Percentiles rank a stretch among this genome's conserved stretches.
Evolutionary conservation across 148 eudicot genomes (phyloP).

Genomic region (Nyssa sinensis): DNA sequence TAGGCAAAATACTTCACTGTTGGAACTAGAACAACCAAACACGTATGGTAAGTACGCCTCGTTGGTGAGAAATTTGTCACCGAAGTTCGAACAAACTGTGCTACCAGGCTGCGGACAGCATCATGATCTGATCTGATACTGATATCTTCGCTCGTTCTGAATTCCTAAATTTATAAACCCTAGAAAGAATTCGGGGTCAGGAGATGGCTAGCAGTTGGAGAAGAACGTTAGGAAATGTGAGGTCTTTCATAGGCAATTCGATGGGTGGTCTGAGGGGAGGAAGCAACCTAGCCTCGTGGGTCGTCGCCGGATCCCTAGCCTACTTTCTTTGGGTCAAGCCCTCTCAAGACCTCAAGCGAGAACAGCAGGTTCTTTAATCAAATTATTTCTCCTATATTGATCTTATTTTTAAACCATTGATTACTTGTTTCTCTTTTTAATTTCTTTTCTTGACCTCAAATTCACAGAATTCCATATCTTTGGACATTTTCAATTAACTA

Average conservation of each 20-base stretch:
- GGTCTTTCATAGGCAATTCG: slow-evolving; percentile 64
- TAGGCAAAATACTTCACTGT: too few species aligned
- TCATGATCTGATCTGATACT: too few species aligned
- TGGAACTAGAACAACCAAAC: too few species aligned
- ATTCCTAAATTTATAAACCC: too few species aligned
- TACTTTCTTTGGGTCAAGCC: slow-evolving; percentile 77
- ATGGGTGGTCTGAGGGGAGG: slow-evolving; percentile 74
- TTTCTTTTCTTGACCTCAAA: background rate
- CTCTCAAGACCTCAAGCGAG: slow-evolving; percentile 62
- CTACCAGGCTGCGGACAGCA: too few species aligned
- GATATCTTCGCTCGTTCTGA: too few species aligned
- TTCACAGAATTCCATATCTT: background rate
- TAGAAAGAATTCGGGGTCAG: background rate
- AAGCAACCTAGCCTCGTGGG: slow-evolving; percentile 68
- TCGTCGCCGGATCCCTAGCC: slow-evolving; percentile 83
- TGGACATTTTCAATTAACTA: background rate
- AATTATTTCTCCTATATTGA: too few species aligned
- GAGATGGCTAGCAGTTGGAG: slow-evolving; percentile 47
- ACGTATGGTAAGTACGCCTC: too few species aligned
- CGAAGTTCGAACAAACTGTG: too few species aligned
- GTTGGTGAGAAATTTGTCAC: too few species aligned
- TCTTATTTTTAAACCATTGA: too few species aligned
- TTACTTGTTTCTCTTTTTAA: too few species aligned
- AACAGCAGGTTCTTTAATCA: slow-evolving; percentile 39
- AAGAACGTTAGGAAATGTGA: slow-evolving; percentile 42